Conservation (phyloP, 2,329 filamentous ascomycete genomes). For the Pseudofabraea citricarpa region DNA sequence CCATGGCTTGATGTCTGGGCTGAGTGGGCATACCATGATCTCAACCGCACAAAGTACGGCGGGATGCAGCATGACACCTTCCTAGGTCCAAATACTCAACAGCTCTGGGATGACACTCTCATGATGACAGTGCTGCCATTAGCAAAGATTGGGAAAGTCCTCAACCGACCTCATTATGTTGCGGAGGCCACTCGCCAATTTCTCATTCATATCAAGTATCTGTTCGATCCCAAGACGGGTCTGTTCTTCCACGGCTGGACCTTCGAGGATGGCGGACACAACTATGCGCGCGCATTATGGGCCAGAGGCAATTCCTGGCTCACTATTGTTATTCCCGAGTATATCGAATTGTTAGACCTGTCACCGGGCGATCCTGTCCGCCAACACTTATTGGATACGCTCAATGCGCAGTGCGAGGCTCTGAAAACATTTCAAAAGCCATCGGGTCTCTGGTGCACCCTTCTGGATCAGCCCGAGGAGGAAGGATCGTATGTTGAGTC, state of each 20-base stretch:
- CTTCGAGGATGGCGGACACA: conserved; percentile 62
- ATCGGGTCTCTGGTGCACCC: conserved; percentile 68
- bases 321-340: conserved; percentile 79
- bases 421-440: conserved; percentile 53
- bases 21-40: conserved; percentile 80
- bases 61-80: conserved; percentile 30
- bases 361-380: conserved; percentile 55
- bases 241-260: conserved; percentile 83
- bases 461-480: conserved; percentile 61
- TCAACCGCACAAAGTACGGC: conserved; percentile 65
- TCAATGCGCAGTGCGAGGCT: conserved; percentile 65
- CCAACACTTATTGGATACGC: conserved; percentile 52
- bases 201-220: conserved; percentile 71
- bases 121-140: conserved; percentile 85
- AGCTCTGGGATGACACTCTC: conserved; percentile 80
- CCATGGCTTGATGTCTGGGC: conserved; percentile 79
- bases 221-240: conserved; percentile 67
- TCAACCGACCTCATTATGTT: conserved; percentile 67
- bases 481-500: conserved; percentile 72
- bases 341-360: conserved; percentile 67
- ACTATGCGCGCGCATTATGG: conserved; percentile 55
- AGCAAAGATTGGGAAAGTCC: conserved; percentile 64
- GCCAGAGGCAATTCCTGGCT: conserved; percentile 66
- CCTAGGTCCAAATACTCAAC: conserved; percentile 48
- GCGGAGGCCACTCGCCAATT: conserved; percentile 76